These are phyloP conservation scores for Seiridium unicorne DNA, from an alignment of 2,329 filamentous ascomycete genomes.

Conservation along the genomic window DNA sequence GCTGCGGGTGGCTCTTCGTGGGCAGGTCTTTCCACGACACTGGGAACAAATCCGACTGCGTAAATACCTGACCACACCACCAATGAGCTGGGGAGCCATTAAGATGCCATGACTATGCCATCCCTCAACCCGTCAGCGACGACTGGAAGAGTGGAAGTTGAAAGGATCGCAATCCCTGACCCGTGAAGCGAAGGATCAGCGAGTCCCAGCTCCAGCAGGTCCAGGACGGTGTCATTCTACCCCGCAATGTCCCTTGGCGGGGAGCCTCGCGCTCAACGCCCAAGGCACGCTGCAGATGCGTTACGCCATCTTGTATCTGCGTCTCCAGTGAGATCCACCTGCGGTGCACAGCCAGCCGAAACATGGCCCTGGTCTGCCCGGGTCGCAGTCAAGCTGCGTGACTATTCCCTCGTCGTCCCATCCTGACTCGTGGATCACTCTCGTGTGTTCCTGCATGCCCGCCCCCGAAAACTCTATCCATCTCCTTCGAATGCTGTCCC, in stretches of 20 bases:
- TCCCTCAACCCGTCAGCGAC: no score
- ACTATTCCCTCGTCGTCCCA: not conserved
- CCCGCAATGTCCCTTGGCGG: conserved; percentile 2
- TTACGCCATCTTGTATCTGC: not conserved
- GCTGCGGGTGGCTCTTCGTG: no score
- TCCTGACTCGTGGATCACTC: not conserved
- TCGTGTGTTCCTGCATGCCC: conserved; percentile 1
- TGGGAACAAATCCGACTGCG: no score
- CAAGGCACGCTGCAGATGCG: not conserved
- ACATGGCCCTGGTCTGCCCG: not conserved
- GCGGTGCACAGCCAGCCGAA: not conserved
- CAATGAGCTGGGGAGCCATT: no score
- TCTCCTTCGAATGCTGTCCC: no score
- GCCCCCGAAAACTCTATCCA: not conserved
- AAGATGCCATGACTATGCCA: no score
- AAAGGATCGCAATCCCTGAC: not conserved
- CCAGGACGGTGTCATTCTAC: not conserved
- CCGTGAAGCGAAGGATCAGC: not conserved
- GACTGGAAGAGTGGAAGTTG: no score
- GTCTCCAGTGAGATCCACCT: not conserved
- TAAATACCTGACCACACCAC: no score
- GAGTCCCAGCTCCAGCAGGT: not conserved
- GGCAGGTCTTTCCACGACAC: no score
- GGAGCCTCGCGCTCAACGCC: not conserved
- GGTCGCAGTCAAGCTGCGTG: not conserved